Evolutionary conservation across 306 rosid species (phyloP).

Genomic region (Dalbergia oliveri): DNA sequence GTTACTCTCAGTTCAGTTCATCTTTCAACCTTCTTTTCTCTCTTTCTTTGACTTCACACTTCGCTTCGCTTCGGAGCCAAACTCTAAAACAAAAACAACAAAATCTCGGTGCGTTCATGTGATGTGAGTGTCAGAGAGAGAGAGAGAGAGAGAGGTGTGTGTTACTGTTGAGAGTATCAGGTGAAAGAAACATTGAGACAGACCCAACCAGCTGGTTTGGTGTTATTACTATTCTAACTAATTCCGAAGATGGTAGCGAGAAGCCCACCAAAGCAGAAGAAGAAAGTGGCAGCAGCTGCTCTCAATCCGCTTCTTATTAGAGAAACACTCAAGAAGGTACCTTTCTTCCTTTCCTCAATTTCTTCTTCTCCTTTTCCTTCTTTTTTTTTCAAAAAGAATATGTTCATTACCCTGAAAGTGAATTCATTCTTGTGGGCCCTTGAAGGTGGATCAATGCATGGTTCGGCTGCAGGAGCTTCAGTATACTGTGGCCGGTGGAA

Average conservation of each 20-base stretch:
- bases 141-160: no score
- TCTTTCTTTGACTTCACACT: no score
- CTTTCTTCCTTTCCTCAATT: not conserved
- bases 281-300: constrained; percentile 59
- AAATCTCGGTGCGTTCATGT: no score
- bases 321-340: constrained; percentile 88
- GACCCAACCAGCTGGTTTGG: constrained; percentile 52
- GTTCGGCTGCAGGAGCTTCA: constrained; percentile 92
- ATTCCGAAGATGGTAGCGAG: constrained; percentile 82
- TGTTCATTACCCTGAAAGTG: not conserved
- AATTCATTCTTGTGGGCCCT: constrained; percentile 37
- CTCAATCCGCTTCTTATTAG: constrained; percentile 78
- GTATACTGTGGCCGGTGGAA: constrained; percentile 80
- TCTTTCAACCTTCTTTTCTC: not conserved
- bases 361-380: not conserved
- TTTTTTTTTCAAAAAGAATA: not conserved
- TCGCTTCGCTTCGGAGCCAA: no score
- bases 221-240: constrained; percentile 30
- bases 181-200: constrained; percentile 30
- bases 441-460: constrained; percentile 94
- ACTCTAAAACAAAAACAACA: no score
- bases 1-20: constrained; percentile 38
- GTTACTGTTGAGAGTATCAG: constrained; percentile 11
- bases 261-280: constrained; percentile 86
- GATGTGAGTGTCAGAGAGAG: no score